These are phyloP conservation scores for Cylindrotheca fusiformis DNA, from an alignment of 108 stramenopile genomes.

Conservation along the genomic window DNA sequence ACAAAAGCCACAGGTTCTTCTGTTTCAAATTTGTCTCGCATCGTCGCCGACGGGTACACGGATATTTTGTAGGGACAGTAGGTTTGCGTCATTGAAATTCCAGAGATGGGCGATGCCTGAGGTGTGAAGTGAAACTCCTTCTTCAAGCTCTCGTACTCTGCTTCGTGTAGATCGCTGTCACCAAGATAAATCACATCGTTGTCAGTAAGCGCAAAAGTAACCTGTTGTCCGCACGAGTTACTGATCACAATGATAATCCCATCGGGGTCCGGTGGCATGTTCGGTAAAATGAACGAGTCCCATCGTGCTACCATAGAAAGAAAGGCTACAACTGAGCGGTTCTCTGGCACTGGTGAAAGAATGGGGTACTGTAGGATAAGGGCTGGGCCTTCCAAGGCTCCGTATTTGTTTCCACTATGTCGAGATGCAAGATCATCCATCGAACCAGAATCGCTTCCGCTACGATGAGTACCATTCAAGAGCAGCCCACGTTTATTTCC, in stretches of 20 bases:
- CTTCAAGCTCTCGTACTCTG: slow-evolving; percentile 2
- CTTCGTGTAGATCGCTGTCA: slow-evolving; percentile 6
- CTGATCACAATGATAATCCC: slow-evolving; percentile 8
- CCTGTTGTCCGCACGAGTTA: slow-evolving; percentile 5
- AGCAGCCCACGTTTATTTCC: background rate
- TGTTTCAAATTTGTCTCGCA: slow-evolving; percentile 8
- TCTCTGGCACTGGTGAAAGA: background rate
- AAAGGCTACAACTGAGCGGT: slow-evolving; percentile 35
- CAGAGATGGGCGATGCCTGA: background rate
- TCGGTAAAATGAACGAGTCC: slow-evolving; percentile 19
- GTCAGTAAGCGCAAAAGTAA: slow-evolving; percentile 7
- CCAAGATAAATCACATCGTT: background rate
- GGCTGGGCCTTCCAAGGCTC: background rate
- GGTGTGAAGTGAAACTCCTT: background rate
- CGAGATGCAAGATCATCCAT: too few relatives aligned
- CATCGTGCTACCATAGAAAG: slow-evolving; percentile 50
- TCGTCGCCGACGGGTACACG: slow-evolving; percentile 34
- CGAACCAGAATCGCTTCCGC: background rate
- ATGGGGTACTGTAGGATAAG: background rate
- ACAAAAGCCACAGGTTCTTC: slow-evolving; percentile 40
- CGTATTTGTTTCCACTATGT: too few relatives aligned
- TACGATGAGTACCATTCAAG: background rate
- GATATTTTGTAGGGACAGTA: background rate
- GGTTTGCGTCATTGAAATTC: background rate
- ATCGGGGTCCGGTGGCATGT: background rate